Conservation (phyloP, 192 early-diverging fungal genomes). For the Coemansia sp. region DNA sequence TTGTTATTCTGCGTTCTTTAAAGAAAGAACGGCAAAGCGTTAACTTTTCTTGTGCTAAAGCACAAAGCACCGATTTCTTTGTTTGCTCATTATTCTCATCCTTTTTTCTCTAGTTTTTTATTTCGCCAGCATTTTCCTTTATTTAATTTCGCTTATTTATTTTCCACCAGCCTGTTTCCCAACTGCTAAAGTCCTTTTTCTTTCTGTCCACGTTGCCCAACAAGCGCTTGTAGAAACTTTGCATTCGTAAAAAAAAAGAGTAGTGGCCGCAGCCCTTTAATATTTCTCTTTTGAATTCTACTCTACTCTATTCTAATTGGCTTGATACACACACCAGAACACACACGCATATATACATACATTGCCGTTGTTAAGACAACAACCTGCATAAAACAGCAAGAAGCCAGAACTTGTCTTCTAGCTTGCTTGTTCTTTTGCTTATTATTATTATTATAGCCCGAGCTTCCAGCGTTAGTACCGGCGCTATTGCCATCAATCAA, state of each 20-base stretch:
- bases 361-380: background rate
- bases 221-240: background rate
- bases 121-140: constrained; percentile 3
- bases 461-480: background rate
- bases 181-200: background rate
- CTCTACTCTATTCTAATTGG: background rate
- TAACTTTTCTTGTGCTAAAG: background rate
- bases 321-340: background rate
- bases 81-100: constrained; percentile 1
- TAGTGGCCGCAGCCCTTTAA: background rate
- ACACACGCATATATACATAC: constrained; percentile 1
- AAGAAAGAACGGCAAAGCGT: background rate
- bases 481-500: background rate
- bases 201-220: background rate
- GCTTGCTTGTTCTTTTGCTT: background rate
- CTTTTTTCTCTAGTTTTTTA: background rate
- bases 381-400: background rate
- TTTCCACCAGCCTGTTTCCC: background rate
- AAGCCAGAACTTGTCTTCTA: background rate
- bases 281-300: background rate
- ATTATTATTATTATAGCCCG: background rate
- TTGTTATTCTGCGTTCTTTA: background rate
- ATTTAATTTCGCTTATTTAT: constrained; percentile 9
- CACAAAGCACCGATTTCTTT: constrained; percentile 4
- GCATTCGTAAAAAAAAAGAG: background rate